These are phyloP conservation scores for Clonostachys chloroleuca DNA, from an alignment of 2,329 filamentous ascomycete species.

Conservation along the genomic window DNA sequence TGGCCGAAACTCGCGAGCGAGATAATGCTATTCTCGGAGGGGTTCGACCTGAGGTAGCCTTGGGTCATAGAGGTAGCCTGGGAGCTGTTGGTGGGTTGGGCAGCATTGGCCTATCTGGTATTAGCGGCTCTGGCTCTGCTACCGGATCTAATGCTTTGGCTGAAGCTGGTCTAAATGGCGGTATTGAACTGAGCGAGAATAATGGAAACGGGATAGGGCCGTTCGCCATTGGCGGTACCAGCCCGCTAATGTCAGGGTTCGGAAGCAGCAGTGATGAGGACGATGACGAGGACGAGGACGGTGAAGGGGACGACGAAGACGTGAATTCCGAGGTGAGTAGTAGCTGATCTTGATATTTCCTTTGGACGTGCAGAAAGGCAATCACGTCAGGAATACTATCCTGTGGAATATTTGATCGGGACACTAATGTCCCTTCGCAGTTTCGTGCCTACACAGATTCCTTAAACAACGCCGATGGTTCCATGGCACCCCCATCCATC, in stretches of 20 bases:
- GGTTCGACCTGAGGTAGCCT: constrained; percentile 84
- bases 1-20: constrained; percentile 89
- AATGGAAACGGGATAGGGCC: constrained; percentile 62
- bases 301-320: constrained; percentile 79
- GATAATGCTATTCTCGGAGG: constrained; percentile 98
- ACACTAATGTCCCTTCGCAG: constrained; percentile 23
- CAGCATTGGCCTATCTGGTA: constrained; percentile 41
- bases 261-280: constrained; percentile 95
- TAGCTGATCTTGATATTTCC: constrained; percentile 2
- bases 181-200: constrained; percentile 64
- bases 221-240: constrained; percentile 68
- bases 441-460: constrained; percentile 57
- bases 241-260: constrained; percentile 73
- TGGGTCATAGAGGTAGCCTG: constrained; percentile 69
- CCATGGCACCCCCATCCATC: constrained; percentile 53
- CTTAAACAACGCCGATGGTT: constrained; percentile 38
- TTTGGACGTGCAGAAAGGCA: background rate
- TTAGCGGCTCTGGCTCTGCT: constrained; percentile 24
- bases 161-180: constrained; percentile 75
- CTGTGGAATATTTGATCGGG: background rate
- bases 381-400: no score
- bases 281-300: constrained; percentile 94
- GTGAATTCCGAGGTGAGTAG: constrained; percentile 62
- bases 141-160: constrained; percentile 65
- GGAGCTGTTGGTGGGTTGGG: constrained; percentile 38